A percentile compares a stretch with the other conserved stretches of the same genome.
Evolutionary conservation across 345 rosid genomes (phyloP).

Genomic region (Combretum micranthum): DNA sequence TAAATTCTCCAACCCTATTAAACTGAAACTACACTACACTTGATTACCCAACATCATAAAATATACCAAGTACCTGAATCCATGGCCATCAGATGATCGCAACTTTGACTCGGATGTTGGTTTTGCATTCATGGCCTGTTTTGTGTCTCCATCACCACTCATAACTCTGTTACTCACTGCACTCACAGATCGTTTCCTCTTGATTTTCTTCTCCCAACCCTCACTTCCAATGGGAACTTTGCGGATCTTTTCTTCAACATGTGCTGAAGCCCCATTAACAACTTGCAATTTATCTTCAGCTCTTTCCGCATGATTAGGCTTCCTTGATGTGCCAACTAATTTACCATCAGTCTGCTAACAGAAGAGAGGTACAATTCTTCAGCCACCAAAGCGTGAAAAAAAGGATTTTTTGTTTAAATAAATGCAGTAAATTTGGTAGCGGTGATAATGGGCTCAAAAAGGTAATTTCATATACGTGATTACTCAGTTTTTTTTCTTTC

Average conservation of each 20-base stretch:
- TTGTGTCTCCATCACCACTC: slow-evolving; percentile 52
- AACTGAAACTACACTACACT: background rate
- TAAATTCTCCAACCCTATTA: too few relatives aligned
- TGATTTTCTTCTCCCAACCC: slow-evolving; percentile 91
- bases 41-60: background rate
- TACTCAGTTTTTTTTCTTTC: too few relatives aligned
- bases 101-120: slow-evolving; percentile 54
- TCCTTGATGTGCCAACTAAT: slow-evolving; percentile 40
- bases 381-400: background rate
- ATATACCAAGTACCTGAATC: slow-evolving; percentile 51
- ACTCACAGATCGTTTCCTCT: slow-evolving; percentile 86
- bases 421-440: too few relatives aligned
- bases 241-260: slow-evolving; percentile 71
- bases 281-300: slow-evolving; percentile 55
- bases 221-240: slow-evolving; percentile 80
- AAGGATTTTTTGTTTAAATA: background rate
- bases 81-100: slow-evolving; percentile 59
- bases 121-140: slow-evolving; percentile 53
- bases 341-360: slow-evolving; percentile 49
- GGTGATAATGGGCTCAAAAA: too few relatives aligned
- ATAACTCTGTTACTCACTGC: slow-evolving; percentile 57
- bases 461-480: too few relatives aligned
- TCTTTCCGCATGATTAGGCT: slow-evolving; percentile 47
- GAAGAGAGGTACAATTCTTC: background rate
- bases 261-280: slow-evolving; percentile 39